phyloP scores from a whole-genome alignment of 2,329 filamentous ascomycete species.

The Curvularia sp. region DNA sequence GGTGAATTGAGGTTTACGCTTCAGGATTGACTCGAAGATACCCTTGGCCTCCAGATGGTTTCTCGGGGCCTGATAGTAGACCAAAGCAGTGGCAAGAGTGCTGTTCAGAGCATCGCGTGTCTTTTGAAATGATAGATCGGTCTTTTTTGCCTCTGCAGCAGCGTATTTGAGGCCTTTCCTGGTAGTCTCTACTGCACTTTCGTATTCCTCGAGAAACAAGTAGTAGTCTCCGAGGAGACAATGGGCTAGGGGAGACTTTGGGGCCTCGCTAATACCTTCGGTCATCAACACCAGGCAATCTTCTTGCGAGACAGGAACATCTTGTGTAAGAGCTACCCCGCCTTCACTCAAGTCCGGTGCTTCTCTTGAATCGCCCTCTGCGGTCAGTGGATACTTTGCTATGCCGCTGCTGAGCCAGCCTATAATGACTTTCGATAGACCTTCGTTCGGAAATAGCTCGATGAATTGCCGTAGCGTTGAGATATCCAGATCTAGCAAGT shows the following conservation, averaged over 20 bases:
- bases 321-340: constrained; percentile 53
- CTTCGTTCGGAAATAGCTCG: constrained; percentile 81
- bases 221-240: constrained; percentile 85
- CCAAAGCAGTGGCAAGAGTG: constrained; percentile 83
- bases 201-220: constrained; percentile 82
- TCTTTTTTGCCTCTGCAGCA: constrained; percentile 66
- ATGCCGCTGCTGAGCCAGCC: constrained; percentile 83
- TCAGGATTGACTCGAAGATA: constrained; percentile 84
- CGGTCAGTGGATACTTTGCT: constrained; percentile 75
- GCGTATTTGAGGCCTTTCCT: constrained; percentile 73
- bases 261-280: constrained; percentile 57
- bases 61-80: constrained; percentile 87
- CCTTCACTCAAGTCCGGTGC: constrained; percentile 56
- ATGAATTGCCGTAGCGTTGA: constrained; percentile 82
- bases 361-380: constrained; percentile 44
- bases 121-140: constrained; percentile 68
- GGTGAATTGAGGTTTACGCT: constrained; percentile 77
- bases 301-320: constrained; percentile 70
- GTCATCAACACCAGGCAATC: constrained; percentile 83
- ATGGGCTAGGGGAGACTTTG: constrained; percentile 79
- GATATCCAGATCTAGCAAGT: constrained; percentile 72
- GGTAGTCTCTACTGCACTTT: constrained; percentile 79
- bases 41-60: constrained; percentile 86
- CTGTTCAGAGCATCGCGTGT: constrained; percentile 74
- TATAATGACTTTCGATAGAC: constrained; percentile 80